Base-by-base conservation (phyloP, 2,329 filamentous ascomycete genomes). In the Chlorencoelia australis region DNA sequence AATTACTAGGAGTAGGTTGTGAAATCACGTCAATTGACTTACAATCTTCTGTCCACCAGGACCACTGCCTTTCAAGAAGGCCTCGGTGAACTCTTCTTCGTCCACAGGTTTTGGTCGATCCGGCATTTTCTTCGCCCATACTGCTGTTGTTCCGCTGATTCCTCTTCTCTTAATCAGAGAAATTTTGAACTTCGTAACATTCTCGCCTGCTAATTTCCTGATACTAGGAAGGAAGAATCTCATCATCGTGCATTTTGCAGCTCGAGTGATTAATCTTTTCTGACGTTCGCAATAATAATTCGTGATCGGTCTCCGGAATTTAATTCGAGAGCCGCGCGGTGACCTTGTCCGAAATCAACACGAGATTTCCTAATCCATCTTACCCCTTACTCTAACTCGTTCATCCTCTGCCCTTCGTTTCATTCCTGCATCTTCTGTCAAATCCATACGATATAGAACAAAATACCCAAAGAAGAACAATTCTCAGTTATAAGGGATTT, bases 41-140 rank as follows among this genome's bases (percentile, higher is more conserved):
- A 86, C 81, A 64, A 96, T 96, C 59, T 95, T 95, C 58, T 98
- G 91, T 0, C 91, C 91, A 16, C 91, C 91, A 0, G 91, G 89
- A 2, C 91, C 91, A 49, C 76, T 83, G 51, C 91, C 91, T 58
- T 91, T 94, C 42, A 98, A 69, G 62, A 93, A 96, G 27, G 71
- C 72, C 54, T 95, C 84, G 39, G 80, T 77, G 48, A 96, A 76
- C 35, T 95, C 87, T 13, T 69, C 65, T 47, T 94, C 87, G 9
- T 78, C 70, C 14, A 91, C 74, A 9, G 77, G 70, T 42, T 68
- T 73, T 10, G 82, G 79, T 4, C 87, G 77, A 5, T 86, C 79
- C 1, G 89, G 88, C 53, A 93, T 67, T 36, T 72, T 71, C 55
- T 81, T 82, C 33, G 33, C 41, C 35, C 49, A 54, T 48, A 35